Base-by-base conservation (phyloP, 176 grass and related monocot species). In the Musa acuminata region DNA sequence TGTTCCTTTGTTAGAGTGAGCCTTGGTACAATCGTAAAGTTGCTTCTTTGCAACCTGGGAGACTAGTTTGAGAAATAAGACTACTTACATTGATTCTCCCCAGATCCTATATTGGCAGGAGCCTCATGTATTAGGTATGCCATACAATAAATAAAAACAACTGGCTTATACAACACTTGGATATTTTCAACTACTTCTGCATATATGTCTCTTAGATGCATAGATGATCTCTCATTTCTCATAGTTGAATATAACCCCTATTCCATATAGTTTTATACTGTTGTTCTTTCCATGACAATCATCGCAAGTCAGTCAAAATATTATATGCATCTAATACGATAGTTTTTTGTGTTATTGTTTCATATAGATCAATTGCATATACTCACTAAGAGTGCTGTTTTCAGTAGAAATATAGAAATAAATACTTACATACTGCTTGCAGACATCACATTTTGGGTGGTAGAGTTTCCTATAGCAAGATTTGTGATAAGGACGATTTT, bases 371-470 rank as follows among this genome's bases (percentile, higher is more conserved):
- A 51, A n/a, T 50, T 49, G 11, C 13, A 10, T 48, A 11, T 19
- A 69, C 19, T 29, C 7, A 1, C 6, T 50, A 13, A 43, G 13
- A 4, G 35, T 43, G 35, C 4, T 50, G 8, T 43, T 69, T 49
- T 69, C 29, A 48, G 23, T 49, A 49, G 71, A 72, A 80, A 78
- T 78, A 54, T n/a, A 69, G 50, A 49, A 84, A 82, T 55, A 75
- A 65, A 51, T 52, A 82, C 89, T 80, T 85, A 96, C 89, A 77
- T 84, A 90, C 52, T 72, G 67, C 78, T 81, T 96, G 87, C 93
- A 96, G 73, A 96, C 87, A 87, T 92, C 84, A 96, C 89, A 96
- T 84, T 85, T 88, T 64, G 85, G 93, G 74, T 84, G 82, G 72
- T 86, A 86, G 51, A 73, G 68, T 77, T 92, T 85, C 82, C 82